A percentile compares a stretch with the other conserved stretches of the same genome.
Conservation (phyloP, 495 filamentous ascomycete species). For the Collariella sp. region DNA sequence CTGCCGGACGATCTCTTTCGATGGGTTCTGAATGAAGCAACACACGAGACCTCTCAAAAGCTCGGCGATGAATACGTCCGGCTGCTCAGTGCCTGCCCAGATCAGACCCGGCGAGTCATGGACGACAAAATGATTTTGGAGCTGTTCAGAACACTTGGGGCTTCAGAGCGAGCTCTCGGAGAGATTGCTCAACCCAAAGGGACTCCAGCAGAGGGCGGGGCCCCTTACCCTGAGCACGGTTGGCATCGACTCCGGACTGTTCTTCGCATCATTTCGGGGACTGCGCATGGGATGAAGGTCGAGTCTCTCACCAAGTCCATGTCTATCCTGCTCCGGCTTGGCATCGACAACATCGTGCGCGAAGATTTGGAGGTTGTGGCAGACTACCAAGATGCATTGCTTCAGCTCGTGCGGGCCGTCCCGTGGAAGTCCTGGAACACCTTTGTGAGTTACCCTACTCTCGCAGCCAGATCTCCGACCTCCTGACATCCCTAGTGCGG, state of each 20-base stretch:
- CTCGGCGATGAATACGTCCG: conserved; percentile 58
- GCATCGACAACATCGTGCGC: conserved; percentile 43
- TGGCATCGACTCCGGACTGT: conserved; percentile 30
- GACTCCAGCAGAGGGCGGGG: conserved; percentile 1
- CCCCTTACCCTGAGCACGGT: conserved; percentile 25
- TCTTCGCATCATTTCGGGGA: conserved; percentile 26
- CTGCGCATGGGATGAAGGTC: conserved; percentile 19
- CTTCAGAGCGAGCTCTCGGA: conserved; percentile 24
- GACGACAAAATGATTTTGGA: conserved; percentile 28
- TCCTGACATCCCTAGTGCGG: conserved; percentile 37
- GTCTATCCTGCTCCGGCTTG: conserved; percentile 41
- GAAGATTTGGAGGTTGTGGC: conserved; percentile 26
- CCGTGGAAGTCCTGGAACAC: conserved; percentile 17
- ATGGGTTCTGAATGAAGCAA: conserved; percentile 69
- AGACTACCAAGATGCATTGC: conserved; percentile 20
- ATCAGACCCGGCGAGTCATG: conserved; percentile 34
- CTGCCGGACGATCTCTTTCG: conserved; percentile 62
- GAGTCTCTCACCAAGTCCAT: conserved; percentile 20
- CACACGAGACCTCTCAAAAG: conserved; percentile 49
- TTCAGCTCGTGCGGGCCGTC: conserved; percentile 8
- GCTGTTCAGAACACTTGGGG: conserved; percentile 36
- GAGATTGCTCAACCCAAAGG: background rate
- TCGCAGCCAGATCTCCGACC: background rate
- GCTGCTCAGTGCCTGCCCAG: conserved; percentile 27
- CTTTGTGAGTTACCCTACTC: conserved; percentile 16